A percentile compares a stretch with the other conserved stretches of the same genome.
These are phyloP conservation scores for Didymella lethalis DNA, from an alignment of 2,329 filamentous ascomycete genomes.

Conservation along the genomic window DNA sequence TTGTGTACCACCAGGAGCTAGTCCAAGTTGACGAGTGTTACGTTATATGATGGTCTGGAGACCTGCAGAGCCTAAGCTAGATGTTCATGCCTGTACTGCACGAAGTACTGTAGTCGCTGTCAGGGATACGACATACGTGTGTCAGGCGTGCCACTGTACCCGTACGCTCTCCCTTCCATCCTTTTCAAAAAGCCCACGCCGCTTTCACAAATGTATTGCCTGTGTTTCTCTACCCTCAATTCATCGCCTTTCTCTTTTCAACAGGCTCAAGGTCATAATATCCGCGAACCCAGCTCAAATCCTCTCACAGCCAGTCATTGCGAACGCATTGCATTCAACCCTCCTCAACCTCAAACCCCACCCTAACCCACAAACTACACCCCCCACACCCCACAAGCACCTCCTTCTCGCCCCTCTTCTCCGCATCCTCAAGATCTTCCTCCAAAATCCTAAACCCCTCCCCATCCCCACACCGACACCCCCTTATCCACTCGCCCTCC, in stretches of 20 bases:
- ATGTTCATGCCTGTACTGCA: not conserved
- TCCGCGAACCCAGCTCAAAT: not conserved
- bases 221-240: too few relatives aligned
- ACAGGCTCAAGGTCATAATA: not conserved
- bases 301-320: too few relatives aligned
- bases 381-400: constrained; percentile 67
- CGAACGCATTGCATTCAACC: constrained; percentile 20
- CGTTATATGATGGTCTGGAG: not conserved
- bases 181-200: not conserved
- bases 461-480: constrained; percentile 67
- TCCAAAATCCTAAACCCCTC: constrained; percentile 64
- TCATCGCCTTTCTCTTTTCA: too few relatives aligned
- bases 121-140: too few relatives aligned
- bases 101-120: not conserved
- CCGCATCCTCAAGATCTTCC: constrained; percentile 61
- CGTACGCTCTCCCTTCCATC: too few relatives aligned
- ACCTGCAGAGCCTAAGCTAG: not conserved
- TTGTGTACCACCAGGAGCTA: not conserved
- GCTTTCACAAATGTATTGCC: not conserved
- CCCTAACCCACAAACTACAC: constrained; percentile 69
- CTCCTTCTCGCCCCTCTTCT: constrained; percentile 63
- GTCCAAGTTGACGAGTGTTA: not conserved
- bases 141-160: too few relatives aligned
- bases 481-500: constrained; percentile 57
- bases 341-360: constrained; percentile 64